A percentile compares a stretch with the other conserved stretches of the same genome.
phyloP scores from a whole-genome alignment of 805 yeast species.

The Candida nitratophila region DNA sequence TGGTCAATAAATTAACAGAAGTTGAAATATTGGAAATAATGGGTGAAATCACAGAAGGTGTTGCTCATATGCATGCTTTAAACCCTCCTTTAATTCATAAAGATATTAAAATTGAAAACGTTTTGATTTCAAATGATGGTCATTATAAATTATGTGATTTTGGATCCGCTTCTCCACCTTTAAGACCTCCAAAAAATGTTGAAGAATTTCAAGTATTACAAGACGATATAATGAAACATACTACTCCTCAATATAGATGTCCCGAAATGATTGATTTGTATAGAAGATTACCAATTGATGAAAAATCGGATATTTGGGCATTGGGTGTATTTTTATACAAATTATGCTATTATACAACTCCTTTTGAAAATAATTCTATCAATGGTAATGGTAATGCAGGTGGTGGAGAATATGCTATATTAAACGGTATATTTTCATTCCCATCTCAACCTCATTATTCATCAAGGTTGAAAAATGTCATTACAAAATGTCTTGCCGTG shows the following conservation, averaged over 20 bases:
- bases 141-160: conserved; percentile 72
- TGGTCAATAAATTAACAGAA: conserved; percentile 61
- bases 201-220: conserved; percentile 55
- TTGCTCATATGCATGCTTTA: conserved; percentile 71
- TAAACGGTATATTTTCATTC: conserved; percentile 46
- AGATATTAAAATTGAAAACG: conserved; percentile 80
- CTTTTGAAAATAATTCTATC: conserved; percentile 51
- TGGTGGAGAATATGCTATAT: conserved; percentile 55
- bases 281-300: conserved; percentile 65
- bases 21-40: conserved; percentile 60
- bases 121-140: conserved; percentile 51
- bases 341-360: conserved; percentile 75
- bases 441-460: conserved; percentile 54
- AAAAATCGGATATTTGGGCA: conserved; percentile 84
- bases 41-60: conserved; percentile 65
- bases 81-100: conserved; percentile 68
- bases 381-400: conserved; percentile 27
- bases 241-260: conserved; percentile 79
- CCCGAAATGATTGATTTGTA: conserved; percentile 80
- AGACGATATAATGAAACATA: conserved; percentile 67
- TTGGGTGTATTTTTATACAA: conserved; percentile 73
- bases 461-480: conserved; percentile 54
- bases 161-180: conserved; percentile 66
- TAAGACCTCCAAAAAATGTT: conserved; percentile 54
- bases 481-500: conserved; percentile 51